Conservation (phyloP, 1,284 basidiomycete species). For the Ganoderma lingzhi region DNA sequence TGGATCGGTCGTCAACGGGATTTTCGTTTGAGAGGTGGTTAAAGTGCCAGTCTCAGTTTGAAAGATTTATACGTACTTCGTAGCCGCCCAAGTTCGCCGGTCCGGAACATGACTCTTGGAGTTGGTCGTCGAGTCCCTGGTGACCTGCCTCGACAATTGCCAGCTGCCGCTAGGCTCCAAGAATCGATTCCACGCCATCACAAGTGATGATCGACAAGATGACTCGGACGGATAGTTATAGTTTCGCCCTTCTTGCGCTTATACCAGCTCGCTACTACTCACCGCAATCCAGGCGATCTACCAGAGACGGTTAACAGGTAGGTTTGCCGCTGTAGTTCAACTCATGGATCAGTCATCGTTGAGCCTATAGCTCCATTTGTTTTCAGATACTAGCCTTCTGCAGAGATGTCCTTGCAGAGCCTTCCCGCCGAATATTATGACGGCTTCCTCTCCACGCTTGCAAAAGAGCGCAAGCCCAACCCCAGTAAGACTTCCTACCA, state of each 20-base stretch:
- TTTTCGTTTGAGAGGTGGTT: neutral
- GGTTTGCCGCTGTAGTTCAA: neutral
- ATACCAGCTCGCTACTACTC: neutral
- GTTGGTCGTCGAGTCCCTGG: too few species aligned
- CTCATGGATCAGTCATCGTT: neutral
- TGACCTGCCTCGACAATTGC: neutral
- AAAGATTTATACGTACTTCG: too few species aligned
- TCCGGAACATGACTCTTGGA: neutral
- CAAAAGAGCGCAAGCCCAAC: conserved; percentile 65
- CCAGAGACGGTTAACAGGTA: neutral
- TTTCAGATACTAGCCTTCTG: neutral
- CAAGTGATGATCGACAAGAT: neutral
- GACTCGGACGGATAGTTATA: neutral
- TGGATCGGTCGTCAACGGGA: too few species aligned
- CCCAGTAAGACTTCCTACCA: conserved; percentile 55
- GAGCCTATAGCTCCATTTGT: neutral
- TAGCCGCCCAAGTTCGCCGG: neutral
- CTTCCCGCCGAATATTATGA: conserved; percentile 61
- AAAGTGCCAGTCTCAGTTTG: neutral
- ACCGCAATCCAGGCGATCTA: neutral
- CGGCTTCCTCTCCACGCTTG: conserved; percentile 63
- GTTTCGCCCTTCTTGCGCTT: neutral
- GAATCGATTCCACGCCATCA: neutral
- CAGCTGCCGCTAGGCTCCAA: neutral
- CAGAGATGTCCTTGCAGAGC: conserved; percentile 38